Evolutionary conservation across 768 basidiomycete species (phyloP).

Genomic region (Symmetrospora coprosmae): DNA sequence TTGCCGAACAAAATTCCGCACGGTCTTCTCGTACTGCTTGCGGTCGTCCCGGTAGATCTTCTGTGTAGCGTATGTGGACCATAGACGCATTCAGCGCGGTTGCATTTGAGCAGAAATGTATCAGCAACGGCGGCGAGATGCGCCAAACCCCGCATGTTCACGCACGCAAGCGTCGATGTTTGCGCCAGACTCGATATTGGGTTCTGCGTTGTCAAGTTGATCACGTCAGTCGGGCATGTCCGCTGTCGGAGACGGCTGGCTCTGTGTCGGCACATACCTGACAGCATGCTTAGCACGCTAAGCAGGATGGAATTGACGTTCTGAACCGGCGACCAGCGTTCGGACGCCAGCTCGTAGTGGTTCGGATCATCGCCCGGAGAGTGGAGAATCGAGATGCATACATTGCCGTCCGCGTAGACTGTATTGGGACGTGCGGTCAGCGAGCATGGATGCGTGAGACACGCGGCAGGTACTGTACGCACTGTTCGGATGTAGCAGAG

Average conservation of each 20-base stretch:
- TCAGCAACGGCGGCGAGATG: no score
- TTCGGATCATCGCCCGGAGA: conserved; percentile 49
- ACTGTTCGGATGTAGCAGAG: conserved; percentile 96
- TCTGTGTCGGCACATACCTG: conserved; percentile 47
- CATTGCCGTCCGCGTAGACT: conserved; percentile 93
- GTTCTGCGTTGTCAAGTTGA: conserved; percentile 46
- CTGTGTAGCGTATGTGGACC: conserved; percentile 20
- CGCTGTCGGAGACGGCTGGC: background rate
- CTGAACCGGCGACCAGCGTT: conserved; percentile 98
- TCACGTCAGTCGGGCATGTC: background rate
- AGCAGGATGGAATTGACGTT: conserved; percentile 60
- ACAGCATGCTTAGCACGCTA: conserved; percentile 92
- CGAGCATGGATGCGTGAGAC: background rate
- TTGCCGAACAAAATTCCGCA: conserved; percentile 65
- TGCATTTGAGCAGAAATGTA: no score
- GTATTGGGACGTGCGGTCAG: background rate
- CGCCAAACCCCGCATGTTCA: no score
- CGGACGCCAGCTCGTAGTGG: conserved; percentile 86
- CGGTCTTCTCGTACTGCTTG: conserved; percentile 72
- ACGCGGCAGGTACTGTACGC: conserved; percentile 35
- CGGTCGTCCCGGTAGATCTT: conserved; percentile 87
- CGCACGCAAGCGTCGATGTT: conserved; percentile 48
- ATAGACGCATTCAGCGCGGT: no score
- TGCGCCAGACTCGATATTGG: conserved; percentile 91
- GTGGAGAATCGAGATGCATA: conserved; percentile 96